These are phyloP conservation scores for Heterobasidion occidentale DNA, from an alignment of 1,284 basidiomycete genomes.

Conservation along the genomic window DNA sequence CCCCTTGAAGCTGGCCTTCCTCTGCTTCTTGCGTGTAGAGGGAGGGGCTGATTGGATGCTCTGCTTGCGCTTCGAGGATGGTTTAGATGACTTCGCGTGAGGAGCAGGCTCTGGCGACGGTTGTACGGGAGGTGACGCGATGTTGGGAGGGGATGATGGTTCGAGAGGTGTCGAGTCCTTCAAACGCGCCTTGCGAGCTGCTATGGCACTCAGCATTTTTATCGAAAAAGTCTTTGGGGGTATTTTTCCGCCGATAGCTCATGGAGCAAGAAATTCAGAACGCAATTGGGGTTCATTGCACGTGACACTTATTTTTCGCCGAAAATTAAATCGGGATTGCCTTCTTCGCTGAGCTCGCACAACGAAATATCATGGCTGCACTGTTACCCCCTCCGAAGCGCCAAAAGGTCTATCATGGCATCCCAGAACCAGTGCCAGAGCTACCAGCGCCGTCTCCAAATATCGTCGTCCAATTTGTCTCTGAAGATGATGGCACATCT, in stretches of 20 bases:
- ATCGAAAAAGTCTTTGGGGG: not conserved
- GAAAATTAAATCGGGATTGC: too few relatives aligned
- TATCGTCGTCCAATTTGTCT: conserved; percentile 86
- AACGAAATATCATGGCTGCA: conserved; percentile 53
- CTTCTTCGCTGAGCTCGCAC: not conserved
- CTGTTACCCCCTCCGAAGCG: conserved; percentile 81
- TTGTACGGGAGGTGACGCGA: not conserved
- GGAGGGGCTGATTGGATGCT: conserved; percentile 11
- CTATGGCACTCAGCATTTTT: conserved; percentile 51
- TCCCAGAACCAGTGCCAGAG: conserved; percentile 56
- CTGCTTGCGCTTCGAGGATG: conserved; percentile 25
- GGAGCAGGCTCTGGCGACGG: conserved; percentile 6
- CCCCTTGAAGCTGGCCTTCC: conserved; percentile 17
- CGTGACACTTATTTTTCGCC: not conserved
- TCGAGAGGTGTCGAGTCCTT: conserved; percentile 8
- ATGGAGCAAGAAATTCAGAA: too few relatives aligned
- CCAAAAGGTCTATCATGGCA: conserved; percentile 72
- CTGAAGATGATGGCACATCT: conserved; percentile 73
- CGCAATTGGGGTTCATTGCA: not conserved
- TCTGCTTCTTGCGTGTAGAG: conserved; percentile 21
- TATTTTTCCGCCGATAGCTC: not conserved
- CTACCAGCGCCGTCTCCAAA: conserved; percentile 50
- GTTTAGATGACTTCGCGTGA: conserved; percentile 12
- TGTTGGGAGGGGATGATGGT: conserved; percentile 2
- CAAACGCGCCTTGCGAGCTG: conserved; percentile 46